Conservation (phyloP, 2,329 filamentous ascomycete species). For the Penicillium fuscoglaucum region DNA sequence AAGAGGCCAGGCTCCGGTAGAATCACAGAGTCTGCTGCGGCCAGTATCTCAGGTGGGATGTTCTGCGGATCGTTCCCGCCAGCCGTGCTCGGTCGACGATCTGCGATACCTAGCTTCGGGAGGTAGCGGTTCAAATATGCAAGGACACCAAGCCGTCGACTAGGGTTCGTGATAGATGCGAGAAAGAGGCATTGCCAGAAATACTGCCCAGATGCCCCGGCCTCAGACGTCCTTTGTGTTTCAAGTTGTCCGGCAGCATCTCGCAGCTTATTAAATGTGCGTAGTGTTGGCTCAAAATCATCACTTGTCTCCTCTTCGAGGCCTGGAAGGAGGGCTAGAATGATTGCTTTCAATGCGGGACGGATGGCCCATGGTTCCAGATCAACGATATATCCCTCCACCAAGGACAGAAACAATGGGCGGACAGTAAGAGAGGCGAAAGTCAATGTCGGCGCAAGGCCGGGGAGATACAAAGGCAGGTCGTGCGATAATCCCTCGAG, state of each 20-base stretch:
- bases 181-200: slow-evolving; percentile 99
- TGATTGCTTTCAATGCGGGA: slow-evolving; percentile 85
- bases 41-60: slow-evolving; percentile 32
- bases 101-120: slow-evolving; percentile 63
- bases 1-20: slow-evolving; percentile 86
- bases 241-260: slow-evolving; percentile 56
- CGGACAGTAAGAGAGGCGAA: slow-evolving; percentile 93
- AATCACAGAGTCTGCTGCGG: slow-evolving; percentile 50
- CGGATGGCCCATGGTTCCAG: slow-evolving; percentile 71
- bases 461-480: slow-evolving; percentile 83
- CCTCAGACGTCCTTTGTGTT: slow-evolving; percentile 53
- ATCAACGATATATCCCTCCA: slow-evolving; percentile 76
- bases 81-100: slow-evolving; percentile 32
- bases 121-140: slow-evolving; percentile 80
- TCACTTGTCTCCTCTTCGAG: slow-evolving; percentile 96
- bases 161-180: slow-evolving; percentile 85
- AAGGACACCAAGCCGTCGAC: slow-evolving; percentile 78
- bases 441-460: slow-evolving; percentile 82
- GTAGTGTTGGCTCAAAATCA: slow-evolving; percentile 87
- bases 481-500: slow-evolving; percentile 76
- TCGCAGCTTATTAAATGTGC: slow-evolving; percentile 76
- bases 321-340: slow-evolving; percentile 84
- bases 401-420: slow-evolving; percentile 76
- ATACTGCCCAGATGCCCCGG: slow-evolving; percentile 70
- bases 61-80: slow-evolving; percentile 29